These are phyloP conservation scores for Gossypium schwendimanii DNA, from an alignment of 441 rosid species.

Conservation along the genomic window DNA sequence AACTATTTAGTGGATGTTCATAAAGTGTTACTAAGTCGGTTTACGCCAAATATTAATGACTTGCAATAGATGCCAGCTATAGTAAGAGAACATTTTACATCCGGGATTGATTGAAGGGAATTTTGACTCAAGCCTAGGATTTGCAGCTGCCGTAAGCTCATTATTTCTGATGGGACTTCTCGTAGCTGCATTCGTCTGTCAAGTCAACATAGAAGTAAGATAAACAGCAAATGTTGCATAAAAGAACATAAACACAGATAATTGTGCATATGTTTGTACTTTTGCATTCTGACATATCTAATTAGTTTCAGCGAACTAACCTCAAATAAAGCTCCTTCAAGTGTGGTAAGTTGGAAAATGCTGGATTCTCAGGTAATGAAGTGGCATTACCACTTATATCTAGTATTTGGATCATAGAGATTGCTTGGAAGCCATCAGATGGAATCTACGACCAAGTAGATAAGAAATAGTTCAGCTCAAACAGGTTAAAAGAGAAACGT, in stretches of 20 bases:
- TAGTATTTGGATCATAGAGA: slow-evolving; percentile 61
- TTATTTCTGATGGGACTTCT: slow-evolving; percentile 61
- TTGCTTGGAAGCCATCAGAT: slow-evolving; percentile 63
- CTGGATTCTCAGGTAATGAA: slow-evolving; percentile 48
- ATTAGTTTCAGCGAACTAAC: slow-evolving; percentile 33
- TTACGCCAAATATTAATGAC: neutral
- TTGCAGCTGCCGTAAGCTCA: slow-evolving; percentile 46
- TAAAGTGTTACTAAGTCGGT: neutral
- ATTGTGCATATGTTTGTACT: neutral
- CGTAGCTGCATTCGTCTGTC: slow-evolving; percentile 59
- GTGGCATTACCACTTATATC: slow-evolving; percentile 70
- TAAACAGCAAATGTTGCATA: slow-evolving; percentile 2
- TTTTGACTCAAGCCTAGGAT: slow-evolving; percentile 79
- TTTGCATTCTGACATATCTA: neutral
- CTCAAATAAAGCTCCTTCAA: slow-evolving; percentile 84
- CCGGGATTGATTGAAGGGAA: slow-evolving; percentile 59
- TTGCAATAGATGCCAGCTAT: neutral
- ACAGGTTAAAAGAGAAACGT: slow-evolving; percentile 3
- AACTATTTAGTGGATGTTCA: neutral
- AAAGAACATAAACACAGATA: neutral
- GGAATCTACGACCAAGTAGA: slow-evolving; percentile 52
- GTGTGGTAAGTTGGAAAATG: slow-evolving; percentile 55
- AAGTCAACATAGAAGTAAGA: slow-evolving; percentile 18
- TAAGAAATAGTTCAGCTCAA: slow-evolving; percentile 13
- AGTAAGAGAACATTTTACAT: slow-evolving; percentile 31